phyloP scores from a whole-genome alignment of 345 rosid genomes.

The Citrus inodora region DNA sequence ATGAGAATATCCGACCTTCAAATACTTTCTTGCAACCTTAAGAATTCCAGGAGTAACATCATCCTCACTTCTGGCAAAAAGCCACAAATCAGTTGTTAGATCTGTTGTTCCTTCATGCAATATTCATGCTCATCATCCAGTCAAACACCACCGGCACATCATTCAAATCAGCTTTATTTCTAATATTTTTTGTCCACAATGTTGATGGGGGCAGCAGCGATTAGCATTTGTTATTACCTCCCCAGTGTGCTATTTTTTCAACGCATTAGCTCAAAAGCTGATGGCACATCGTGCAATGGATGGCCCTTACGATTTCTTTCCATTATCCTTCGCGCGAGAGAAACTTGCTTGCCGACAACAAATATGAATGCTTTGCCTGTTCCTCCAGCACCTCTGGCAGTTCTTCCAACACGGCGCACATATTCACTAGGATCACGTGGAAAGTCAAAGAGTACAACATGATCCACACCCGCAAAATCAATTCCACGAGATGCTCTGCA shows the following conservation, averaged over 20 bases:
- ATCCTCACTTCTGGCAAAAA: neutral
- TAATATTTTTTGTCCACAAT: neutral
- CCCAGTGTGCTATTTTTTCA: conserved; percentile 1
- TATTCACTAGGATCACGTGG: conserved; percentile 95
- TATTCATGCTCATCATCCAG: neutral
- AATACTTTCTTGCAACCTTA: neutral
- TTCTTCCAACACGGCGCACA: conserved; percentile 91
- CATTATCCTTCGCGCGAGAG: conserved; percentile 57
- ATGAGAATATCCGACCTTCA: neutral
- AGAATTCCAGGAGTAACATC: neutral
- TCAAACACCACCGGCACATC: neutral
- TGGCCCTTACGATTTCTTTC: conserved; percentile 86
- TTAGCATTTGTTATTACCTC: neutral
- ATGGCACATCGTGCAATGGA: conserved; percentile 88
- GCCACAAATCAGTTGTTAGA: neutral
- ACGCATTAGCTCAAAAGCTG: conserved; percentile 57
- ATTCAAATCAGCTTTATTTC: neutral
- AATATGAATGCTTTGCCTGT: conserved; percentile 81
- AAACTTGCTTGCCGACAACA: conserved; percentile 90
- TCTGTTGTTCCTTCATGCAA: neutral
- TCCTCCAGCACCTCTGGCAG: conserved; percentile 92
- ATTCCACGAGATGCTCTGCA: conserved; percentile 88
- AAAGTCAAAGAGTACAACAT: conserved; percentile 78
- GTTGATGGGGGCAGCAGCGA: neutral
- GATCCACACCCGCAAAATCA: conserved; percentile 79